Percentiles rank a stretch among this genome's conserved stretches.
These are phyloP conservation scores for Nitzschia palea DNA, from an alignment of 108 stramenopile genomes.

Conservation along the genomic window DNA sequence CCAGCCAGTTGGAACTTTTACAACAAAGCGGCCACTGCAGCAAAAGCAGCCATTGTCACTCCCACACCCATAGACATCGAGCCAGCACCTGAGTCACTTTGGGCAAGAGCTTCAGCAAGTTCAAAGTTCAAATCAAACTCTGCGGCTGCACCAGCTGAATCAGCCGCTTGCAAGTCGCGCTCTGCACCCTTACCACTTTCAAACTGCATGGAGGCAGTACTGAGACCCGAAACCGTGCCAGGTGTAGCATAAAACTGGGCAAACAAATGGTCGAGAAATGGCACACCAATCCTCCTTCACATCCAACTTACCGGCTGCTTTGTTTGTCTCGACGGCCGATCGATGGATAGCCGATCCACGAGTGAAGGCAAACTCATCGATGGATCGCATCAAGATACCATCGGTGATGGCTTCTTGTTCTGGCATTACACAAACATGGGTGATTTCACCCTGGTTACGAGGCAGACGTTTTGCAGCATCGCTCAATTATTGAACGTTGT, in stretches of 20 bases:
- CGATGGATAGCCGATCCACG: constrained; percentile 1
- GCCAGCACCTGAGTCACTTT: neutral
- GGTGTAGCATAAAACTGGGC: constrained; percentile 4
- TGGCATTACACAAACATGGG: constrained; percentile 13
- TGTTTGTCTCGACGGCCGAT: constrained; percentile 4
- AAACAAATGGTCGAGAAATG: constrained; percentile 19
- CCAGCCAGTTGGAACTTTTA: too few relatives aligned
- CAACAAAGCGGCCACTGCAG: too few relatives aligned
- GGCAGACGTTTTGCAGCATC: neutral
- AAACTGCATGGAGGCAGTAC: constrained; percentile 21
- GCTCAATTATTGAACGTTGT: neutral
- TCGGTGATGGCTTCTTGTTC: neutral
- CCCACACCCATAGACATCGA: neutral
- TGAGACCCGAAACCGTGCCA: constrained; percentile 9
- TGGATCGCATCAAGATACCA: constrained; percentile 11
- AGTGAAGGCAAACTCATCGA: constrained; percentile 10
- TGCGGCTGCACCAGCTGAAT: neutral
- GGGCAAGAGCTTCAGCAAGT: neutral
- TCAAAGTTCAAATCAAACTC: neutral
- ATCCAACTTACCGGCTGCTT: constrained; percentile 2
- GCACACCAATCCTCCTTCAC: neutral
- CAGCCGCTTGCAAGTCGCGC: neutral
- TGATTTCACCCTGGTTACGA: constrained; percentile 13
- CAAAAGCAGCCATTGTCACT: neutral
- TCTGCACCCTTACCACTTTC: neutral